Conservation (phyloP, 1,284 basidiomycete genomes). For the Tylopilus microsporus region DNA sequence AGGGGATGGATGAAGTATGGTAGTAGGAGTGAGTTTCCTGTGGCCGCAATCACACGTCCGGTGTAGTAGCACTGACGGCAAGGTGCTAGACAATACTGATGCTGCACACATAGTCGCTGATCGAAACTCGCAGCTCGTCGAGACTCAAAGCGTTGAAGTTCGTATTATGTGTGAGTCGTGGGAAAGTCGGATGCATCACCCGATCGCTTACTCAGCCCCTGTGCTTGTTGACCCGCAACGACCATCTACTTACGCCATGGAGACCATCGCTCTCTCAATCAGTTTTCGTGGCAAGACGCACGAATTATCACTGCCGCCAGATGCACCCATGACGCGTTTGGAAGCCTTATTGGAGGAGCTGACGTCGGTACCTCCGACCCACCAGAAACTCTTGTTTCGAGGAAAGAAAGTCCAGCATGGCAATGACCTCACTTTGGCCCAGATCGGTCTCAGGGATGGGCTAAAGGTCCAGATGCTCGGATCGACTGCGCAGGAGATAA, state of each 20-base stretch:
- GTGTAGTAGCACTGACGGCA: too few species aligned
- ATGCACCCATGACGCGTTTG: constrained; percentile 46
- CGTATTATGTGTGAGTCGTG: too few species aligned
- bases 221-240: background rate
- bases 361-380: constrained; percentile 55
- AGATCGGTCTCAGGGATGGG: constrained; percentile 58
- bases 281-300: constrained; percentile 47
- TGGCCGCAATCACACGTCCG: too few species aligned
- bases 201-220: constrained; percentile 18
- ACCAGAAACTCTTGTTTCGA: constrained; percentile 70
- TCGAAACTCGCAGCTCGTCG: too few species aligned
- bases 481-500: constrained; percentile 53
- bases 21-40: too few species aligned
- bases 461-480: constrained; percentile 66
- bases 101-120: too few species aligned
- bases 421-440: constrained; percentile 39
- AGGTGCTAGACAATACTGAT: too few species aligned
- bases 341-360: constrained; percentile 53
- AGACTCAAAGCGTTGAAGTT: too few species aligned
- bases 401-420: constrained; percentile 50
- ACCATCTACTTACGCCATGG: constrained; percentile 4
- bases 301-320: constrained; percentile 41
- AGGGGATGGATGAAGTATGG: too few species aligned
- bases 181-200: background rate
- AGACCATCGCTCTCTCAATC: constrained; percentile 35